Evolutionary conservation across 1,284 basidiomycete species (phyloP), one percentile per base, ranked within the genome.

Genomic region (Anthracocystis panici-leucophaei): DNA sequence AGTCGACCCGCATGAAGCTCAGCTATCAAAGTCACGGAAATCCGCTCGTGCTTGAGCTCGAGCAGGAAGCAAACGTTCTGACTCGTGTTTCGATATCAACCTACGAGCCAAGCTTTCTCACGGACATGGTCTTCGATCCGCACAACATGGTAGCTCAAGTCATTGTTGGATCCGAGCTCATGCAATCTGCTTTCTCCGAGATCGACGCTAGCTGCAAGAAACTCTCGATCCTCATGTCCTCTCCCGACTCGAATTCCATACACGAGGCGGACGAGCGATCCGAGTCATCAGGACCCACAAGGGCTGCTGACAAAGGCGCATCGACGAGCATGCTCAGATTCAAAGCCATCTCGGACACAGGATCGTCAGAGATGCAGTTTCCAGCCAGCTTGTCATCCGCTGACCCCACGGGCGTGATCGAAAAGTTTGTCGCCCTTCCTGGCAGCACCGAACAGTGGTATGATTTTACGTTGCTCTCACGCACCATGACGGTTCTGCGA

Each of bases 31-130:
- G 93, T 0, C 84, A 88, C 38, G 95, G 95, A 9, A 89, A 92
- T 82, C 93, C 94, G 0, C 87, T 97, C 68, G 90, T 97, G 41
- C 86, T 94, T 20, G 57, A 74, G 53, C 56, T 38, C 72, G 96
- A 94, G 56, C 90, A 92, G 25, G 94, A 96, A 83, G 93, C 94
- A 67, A 94, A 93, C 1, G 94, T 94, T 0, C 93, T 91, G 0
- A 95, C 95, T 8, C 91, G 90, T 18, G 97, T 94, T 85, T 91
- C 95, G 83, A 90, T 98, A 63, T 89, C 90, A 23, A 94, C 94
- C 0, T 92, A 92, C 77, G 93, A 94, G 56, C 90, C 93, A 2
- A 93, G 95, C 75, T 90, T 91, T 21, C 88, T 91, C 64, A 87
- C 94, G 44, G 92, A 94, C 59, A 89, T 96, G 33, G 88, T 90